Conservation (phyloP, 306 rosid species). For the Herpetospermum pedunculosum region DNA sequence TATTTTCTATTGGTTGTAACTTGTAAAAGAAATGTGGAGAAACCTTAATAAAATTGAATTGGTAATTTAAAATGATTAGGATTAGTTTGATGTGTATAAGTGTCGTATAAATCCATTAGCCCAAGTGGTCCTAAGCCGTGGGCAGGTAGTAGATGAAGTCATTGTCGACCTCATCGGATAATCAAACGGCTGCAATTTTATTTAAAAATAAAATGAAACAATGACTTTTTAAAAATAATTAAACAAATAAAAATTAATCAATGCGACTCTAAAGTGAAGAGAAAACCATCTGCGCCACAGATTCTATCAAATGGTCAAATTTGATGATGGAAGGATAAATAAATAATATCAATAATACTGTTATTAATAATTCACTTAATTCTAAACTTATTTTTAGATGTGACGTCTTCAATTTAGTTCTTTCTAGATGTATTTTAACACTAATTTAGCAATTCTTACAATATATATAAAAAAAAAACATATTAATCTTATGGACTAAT, state of each 20-base stretch:
- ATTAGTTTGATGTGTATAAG: neutral
- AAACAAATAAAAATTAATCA: neutral
- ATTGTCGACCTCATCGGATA: neutral
- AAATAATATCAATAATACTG: neutral
- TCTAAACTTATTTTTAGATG: neutral
- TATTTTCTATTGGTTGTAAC: neutral
- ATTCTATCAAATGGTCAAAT: neutral
- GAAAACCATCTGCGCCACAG: neutral
- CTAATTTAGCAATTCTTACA: neutral
- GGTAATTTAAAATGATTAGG: neutral
- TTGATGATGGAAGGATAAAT: neutral
- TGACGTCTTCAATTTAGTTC: neutral
- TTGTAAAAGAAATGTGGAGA: neutral
- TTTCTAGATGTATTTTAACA: neutral
- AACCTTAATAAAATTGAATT: neutral
- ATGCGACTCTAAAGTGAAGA: neutral
- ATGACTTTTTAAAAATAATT: neutral
- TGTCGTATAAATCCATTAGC: neutral
- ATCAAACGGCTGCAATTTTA: neutral
- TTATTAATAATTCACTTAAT: neutral
- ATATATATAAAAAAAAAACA: neutral
- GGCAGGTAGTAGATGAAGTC: slow-evolving; percentile 8
- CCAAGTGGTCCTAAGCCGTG: neutral
- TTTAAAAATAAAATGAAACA: neutral
- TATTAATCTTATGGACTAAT: neutral